These are phyloP conservation scores for Skeletonema marinoi DNA, from an alignment of 108 stramenopile species.

Conservation along the genomic window DNA sequence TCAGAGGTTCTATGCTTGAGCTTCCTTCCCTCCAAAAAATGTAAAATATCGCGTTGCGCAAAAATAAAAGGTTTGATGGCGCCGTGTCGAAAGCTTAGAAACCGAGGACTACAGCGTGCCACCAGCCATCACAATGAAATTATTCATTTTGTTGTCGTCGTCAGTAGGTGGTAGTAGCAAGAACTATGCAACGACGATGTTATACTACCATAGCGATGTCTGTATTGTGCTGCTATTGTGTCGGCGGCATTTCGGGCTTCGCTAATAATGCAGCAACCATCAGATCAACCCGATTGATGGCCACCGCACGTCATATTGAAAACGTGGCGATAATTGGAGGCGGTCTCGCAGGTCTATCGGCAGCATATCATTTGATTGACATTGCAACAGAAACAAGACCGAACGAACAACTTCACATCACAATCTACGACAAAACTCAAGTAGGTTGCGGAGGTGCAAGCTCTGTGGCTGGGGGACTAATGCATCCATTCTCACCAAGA, in stretches of 20 bases:
- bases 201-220: not conserved
- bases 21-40: too few species aligned
- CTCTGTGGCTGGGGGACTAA: constrained; percentile 86
- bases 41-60: too few species aligned
- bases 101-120: too few species aligned
- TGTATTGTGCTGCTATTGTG: not conserved
- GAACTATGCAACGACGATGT: not conserved
- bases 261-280: not conserved
- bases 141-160: too few species aligned
- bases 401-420: constrained; percentile 33
- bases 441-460: constrained; percentile 82
- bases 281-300: not conserved
- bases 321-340: constrained; percentile 81
- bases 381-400: constrained; percentile 10
- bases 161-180: too few species aligned
- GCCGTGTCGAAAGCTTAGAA: too few species aligned
- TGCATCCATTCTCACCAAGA: not conserved
- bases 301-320: not conserved
- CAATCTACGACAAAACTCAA: constrained; percentile 61
- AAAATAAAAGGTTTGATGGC: too few species aligned
- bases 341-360: constrained; percentile 78
- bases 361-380: constrained; percentile 68
- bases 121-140: too few species aligned
- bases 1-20: too few species aligned
- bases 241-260: not conserved